Base-by-base conservation (phyloP, 352 stramenopile species). In the Phytophthora sojae region DNA sequence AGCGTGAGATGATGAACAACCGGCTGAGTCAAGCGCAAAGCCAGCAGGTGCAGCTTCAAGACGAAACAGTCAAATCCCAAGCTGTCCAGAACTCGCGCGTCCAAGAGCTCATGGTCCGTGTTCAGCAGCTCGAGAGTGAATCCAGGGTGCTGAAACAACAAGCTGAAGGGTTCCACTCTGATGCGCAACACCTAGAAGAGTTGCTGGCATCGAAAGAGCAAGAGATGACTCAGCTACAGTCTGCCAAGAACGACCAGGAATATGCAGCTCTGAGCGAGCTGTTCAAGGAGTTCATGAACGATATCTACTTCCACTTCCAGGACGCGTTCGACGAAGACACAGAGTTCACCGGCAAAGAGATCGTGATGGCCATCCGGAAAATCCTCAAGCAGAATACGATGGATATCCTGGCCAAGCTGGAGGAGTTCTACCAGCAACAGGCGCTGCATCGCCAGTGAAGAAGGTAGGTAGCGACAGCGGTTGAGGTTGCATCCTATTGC, bases 201-300 rank as follows among this genome's bases (percentile, higher is more conserved):
- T 57, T 90, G 17, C 26, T 93, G 17, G 59, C 69, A 0, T 67
- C 74, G 6, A 86, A 87, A 55, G 75, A 90, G 21, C 69, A 88
- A 6, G 78, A 88, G 50, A 81, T 92, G 54, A 71, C 56, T 15
- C 58, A 83, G 45, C 44, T 89, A 35, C 80, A 82, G 44, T 67
- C 82, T 11, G 65, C 65, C 30, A 86, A 82, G 67, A 82, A 77
- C 19, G 68, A 86, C 53, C 80, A 87, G 32, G 84, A 91, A 57
- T 84, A 85, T 50, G 76, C 78, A 11, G 82, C 81, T 39, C 61
- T 91, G 53, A 91, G 79, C 56, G 85, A 91, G 53, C 61, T 93
- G 25, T 80, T 95, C 47, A 95, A 95, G 69, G 88, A 92, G 67
- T 89, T 92, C 64, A 95, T 95, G 88, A 94, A 95, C 85, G 88